Evolutionary conservation across 495 filamentous ascomycete species (phyloP), one percentile per base, ranked within the genome.

Genomic region (Cudoniella acicularis): DNA sequence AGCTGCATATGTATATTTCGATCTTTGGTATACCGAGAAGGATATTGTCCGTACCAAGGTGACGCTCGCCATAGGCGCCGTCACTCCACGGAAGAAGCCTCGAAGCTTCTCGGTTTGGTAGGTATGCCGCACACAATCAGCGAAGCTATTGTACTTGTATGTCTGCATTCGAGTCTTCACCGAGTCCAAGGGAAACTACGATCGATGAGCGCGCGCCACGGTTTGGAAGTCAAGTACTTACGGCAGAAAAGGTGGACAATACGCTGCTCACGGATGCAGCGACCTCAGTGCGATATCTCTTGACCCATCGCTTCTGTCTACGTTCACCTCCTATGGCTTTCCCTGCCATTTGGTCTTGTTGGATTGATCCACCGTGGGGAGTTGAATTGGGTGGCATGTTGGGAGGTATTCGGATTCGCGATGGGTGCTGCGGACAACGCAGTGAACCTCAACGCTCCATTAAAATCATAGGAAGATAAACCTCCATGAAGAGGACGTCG

Each of bases 121-220:
- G 11, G 89, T 91, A 63, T 88, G 78, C 25, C 77, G 76, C 41
- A 91, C 82, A 68, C 88, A 92, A 65, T 88, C 84, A 54, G 76
- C 59, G 61, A 88, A 85, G 61, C 79, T 84, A 30, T 82, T 75
- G 69, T 89, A 91, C 57, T 83, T 82, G 72, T 90, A 90, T 20
- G 87, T 90, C 77, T 93, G 89, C 85, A 93, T 89, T 56, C 89
- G 87, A 27, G 88, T 90, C 73, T 93, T 93, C 63, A 92, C 84
- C 49, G 88, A 91, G 70, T 93, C 89, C 52, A 93, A 77, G 24
- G 89, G 89, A 69, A 90, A 93, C 82, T 85, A 58, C 16, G n/a
- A 51, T 52, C 10, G 21, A 22, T 60, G 11, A 65, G 57, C 17
- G 49, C 10, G 20, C 1, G 16, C 30, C 30, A 2, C 40, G 46